These are phyloP conservation scores for Kurtzmaniella quercitrusa DNA, from an alignment of 1,139 yeast genomes.

Conservation along the genomic window DNA sequence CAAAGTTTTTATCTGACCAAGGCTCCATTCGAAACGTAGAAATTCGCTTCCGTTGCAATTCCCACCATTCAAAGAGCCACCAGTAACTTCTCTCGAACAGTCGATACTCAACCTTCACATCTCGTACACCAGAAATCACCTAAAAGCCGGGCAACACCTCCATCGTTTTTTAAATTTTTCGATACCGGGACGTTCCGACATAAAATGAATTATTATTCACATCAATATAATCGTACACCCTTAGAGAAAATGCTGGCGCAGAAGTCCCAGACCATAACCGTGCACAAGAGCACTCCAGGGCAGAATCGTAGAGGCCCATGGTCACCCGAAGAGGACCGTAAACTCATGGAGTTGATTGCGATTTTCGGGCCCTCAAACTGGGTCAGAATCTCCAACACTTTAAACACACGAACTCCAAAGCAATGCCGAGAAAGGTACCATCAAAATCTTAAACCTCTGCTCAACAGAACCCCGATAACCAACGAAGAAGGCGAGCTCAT, in stretches of 20 bases:
- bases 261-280: conserved; percentile 7
- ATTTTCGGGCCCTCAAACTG: conserved; percentile 84
- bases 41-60: too few species aligned
- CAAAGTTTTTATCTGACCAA: too few species aligned
- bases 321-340: conserved; percentile 82
- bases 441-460: conserved; percentile 81
- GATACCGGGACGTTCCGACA: conserved; percentile 3
- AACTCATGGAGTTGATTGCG: conserved; percentile 63
- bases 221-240: neutral
- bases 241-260: conserved; percentile 1
- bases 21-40: too few species aligned
- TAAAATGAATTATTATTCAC: conserved; percentile 1
- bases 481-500: conserved; percentile 80
- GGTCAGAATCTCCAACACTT: conserved; percentile 76
- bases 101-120: too few species aligned
- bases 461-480: conserved; percentile 79
- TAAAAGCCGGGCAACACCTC: neutral
- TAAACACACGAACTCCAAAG: conserved; percentile 81
- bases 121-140: too few species aligned
- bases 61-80: too few species aligned
- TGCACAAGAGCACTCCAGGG: conserved; percentile 8
- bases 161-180: neutral
- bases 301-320: conserved; percentile 68
- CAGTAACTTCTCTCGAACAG: too few species aligned
- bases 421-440: conserved; percentile 92